These are phyloP conservation scores for Penicillium sp. DNA, from an alignment of 2,329 filamentous ascomycete species.

Conservation along the genomic window DNA sequence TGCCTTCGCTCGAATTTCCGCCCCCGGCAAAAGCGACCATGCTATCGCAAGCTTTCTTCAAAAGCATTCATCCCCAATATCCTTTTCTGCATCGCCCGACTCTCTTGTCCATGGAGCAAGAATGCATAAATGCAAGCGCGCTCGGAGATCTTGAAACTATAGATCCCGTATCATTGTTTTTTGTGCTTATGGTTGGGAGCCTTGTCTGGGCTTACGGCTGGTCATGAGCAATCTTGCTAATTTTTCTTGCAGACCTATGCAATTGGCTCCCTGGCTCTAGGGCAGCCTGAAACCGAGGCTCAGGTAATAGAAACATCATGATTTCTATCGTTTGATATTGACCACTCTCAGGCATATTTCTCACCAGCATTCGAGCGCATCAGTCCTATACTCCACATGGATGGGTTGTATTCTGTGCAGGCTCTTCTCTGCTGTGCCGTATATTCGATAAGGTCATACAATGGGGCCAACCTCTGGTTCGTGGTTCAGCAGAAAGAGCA, in stretches of 20 bases:
- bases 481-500: too few species aligned
- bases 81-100: conserved; percentile 44
- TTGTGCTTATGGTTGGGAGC: conserved; percentile 5
- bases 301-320: conserved; percentile 19
- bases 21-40: conserved; percentile 12
- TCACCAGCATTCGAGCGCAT: conserved; percentile 7
- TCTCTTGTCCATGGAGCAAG: conserved; percentile 36
- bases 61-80: conserved; percentile 45
- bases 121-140: conserved; percentile 22
- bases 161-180: conserved; percentile 10
- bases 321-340: neutral
- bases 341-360: neutral
- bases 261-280: conserved; percentile 27
- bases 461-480: conserved; percentile 33
- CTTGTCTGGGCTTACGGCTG: conserved; percentile 8
- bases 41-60: conserved; percentile 40
- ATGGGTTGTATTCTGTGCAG: conserved; percentile 29
- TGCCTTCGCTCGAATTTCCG: conserved; percentile 17
- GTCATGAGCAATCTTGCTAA: neutral
- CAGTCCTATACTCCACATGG: conserved; percentile 24
- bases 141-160: neutral
- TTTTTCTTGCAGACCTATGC: conserved; percentile 26
- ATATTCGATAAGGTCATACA: conserved; percentile 30
- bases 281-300: conserved; percentile 18
- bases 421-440: conserved; percentile 30